Percentiles rank a stretch among this genome's conserved stretches.
Conservation (phyloP, 768 basidiomycete genomes). For the Punctularia strigosozonata region DNA sequence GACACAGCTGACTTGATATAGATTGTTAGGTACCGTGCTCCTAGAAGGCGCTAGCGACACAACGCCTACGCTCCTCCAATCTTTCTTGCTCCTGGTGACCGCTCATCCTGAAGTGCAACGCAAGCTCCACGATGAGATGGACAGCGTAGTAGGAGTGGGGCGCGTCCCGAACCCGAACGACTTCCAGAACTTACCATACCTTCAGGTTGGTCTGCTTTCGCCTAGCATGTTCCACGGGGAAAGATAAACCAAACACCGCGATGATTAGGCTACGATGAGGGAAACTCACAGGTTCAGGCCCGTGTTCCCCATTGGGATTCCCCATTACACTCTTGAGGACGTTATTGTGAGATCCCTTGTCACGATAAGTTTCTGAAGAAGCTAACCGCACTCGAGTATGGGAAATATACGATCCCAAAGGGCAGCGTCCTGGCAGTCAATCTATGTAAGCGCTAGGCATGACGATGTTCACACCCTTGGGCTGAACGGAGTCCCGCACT, state of each 20-base stretch:
- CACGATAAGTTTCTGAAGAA: too few species aligned
- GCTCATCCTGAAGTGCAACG: slow-evolving; percentile 14
- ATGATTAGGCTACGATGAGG: too few species aligned
- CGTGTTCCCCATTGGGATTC: too few species aligned
- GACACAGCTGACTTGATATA: neutral
- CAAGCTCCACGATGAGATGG: slow-evolving; percentile 16
- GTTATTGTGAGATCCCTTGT: too few species aligned
- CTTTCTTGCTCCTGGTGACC: slow-evolving; percentile 6
- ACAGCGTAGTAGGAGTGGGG: slow-evolving; percentile 12
- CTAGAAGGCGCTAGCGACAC: slow-evolving; percentile 11
- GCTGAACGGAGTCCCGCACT: too few species aligned
- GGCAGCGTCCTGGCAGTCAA: slow-evolving; percentile 9
- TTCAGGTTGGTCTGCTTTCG: too few species aligned
- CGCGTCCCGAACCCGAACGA: slow-evolving; percentile 12
- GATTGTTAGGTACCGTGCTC: slow-evolving; percentile 1
- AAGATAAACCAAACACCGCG: too few species aligned
- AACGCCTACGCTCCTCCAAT: slow-evolving; percentile 6
- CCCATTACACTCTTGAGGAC: too few species aligned
- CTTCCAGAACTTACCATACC: slow-evolving; percentile 9
- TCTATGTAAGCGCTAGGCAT: slow-evolving; percentile 10
- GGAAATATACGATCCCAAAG: slow-evolving; percentile 8
- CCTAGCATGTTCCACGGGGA: too few species aligned
- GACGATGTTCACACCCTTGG: too few species aligned
- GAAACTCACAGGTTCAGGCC: too few species aligned
- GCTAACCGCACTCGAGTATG: too few species aligned